A percentile compares a stretch with the other conserved stretches of the same genome.
phyloP scores from a whole-genome alignment of 192 early-diverging fungal species.

The Chytriomyces sp. region DNA sequence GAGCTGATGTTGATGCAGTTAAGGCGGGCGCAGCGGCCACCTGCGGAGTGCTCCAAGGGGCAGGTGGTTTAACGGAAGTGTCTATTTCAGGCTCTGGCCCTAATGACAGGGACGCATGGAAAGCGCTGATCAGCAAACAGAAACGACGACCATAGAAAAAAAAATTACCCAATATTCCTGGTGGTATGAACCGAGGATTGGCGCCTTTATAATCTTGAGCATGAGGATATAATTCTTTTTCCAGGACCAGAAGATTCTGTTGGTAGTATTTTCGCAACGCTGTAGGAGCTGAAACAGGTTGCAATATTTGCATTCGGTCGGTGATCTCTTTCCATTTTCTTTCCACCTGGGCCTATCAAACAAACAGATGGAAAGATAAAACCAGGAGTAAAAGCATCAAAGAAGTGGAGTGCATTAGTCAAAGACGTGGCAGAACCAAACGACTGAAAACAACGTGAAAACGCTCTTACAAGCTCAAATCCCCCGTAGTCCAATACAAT shows the following conservation, averaged over 20 bases:
- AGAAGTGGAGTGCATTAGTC: neutral
- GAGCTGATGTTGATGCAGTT: neutral
- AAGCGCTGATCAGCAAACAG: neutral
- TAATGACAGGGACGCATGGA: neutral
- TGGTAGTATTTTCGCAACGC: constrained; percentile 23
- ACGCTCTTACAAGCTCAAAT: constrained; percentile 6
- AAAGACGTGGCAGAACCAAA: neutral
- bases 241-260: constrained; percentile 1
- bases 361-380: neutral
- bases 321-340: constrained; percentile 17
- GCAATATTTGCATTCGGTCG: constrained; percentile 24
- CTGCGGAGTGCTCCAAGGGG: neutral
- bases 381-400: neutral
- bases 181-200: constrained; percentile 30
- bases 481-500: constrained; percentile 30
- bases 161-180: constrained; percentile 24
- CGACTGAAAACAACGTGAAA: neutral
- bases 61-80: neutral
- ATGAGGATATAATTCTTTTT: constrained; percentile 24
- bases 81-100: constrained; percentile 20
- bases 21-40: neutral
- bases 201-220: constrained; percentile 24
- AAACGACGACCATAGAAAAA: neutral
- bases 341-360: neutral
- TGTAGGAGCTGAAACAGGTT: constrained; percentile 24